A percentile compares a stretch with the other conserved stretches of the same genome.
Conservation (phyloP, 129 eudicot genomes). For the Scalesia atractyloides region DNA sequence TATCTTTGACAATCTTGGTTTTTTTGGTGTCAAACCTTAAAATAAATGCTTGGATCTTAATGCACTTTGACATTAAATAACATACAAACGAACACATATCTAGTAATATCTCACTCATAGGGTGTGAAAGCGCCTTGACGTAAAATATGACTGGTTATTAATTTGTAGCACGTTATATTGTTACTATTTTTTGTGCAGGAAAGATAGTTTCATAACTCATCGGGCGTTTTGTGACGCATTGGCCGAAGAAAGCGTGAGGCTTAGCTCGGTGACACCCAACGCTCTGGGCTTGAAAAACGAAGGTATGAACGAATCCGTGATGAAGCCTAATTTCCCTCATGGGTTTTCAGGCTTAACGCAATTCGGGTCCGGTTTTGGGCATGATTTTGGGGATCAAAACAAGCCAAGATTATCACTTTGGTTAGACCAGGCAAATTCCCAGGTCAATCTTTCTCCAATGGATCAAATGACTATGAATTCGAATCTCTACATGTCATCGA, state of each 20-base stretch:
- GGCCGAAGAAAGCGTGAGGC: slow-evolving; percentile 77
- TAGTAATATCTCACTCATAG: too few relatives aligned
- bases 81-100: too few relatives aligned
- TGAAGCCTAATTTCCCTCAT: slow-evolving; percentile 49
- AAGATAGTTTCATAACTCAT: slow-evolving; percentile 94
- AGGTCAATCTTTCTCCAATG: slow-evolving; percentile 48
- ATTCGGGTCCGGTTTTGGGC: slow-evolving; percentile 36
- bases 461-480: slow-evolving; percentile 42
- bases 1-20: slow-evolving; percentile 28
- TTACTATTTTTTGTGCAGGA: slow-evolving; percentile 43
- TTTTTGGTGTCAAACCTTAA: slow-evolving; percentile 19
- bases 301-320: slow-evolving; percentile 41
- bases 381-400: slow-evolving; percentile 46
- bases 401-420: slow-evolving; percentile 74
- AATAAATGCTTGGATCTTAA: slow-evolving; percentile 38
- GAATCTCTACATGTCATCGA: slow-evolving; percentile 48
- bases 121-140: too few relatives aligned
- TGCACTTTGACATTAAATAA: slow-evolving; percentile 10
- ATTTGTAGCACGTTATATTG: background rate
- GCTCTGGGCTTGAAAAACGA: slow-evolving; percentile 56
- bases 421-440: slow-evolving; percentile 69
- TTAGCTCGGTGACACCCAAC: slow-evolving; percentile 48
- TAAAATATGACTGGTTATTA: slow-evolving; percentile 3
- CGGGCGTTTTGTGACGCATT: slow-evolving; percentile 95
- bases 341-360: slow-evolving; percentile 60